Conservation (phyloP, 495 filamentous ascomycete genomes). For the Aspergillus bridgeri region DNA sequence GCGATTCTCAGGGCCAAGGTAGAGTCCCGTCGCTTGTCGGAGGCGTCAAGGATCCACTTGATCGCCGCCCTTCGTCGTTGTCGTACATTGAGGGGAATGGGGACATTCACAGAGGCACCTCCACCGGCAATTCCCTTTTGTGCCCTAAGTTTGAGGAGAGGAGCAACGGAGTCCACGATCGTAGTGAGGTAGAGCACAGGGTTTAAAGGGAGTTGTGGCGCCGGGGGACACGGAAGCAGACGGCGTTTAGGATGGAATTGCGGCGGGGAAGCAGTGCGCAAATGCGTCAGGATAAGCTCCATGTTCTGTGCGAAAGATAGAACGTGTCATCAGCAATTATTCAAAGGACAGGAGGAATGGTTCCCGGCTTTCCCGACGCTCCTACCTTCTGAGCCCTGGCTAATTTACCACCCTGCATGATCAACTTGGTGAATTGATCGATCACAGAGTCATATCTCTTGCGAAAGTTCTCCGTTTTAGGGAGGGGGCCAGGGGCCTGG, state of each 20-base stretch:
- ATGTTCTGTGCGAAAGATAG: slow-evolving; percentile 60
- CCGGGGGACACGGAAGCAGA: slow-evolving; percentile 69
- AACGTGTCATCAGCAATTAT: background rate
- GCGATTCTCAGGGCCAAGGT: slow-evolving; percentile 76
- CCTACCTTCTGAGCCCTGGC: slow-evolving; percentile 76
- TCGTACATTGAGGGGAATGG: slow-evolving; percentile 66
- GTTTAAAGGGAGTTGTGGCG: slow-evolving; percentile 70
- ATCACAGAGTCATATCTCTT: slow-evolving; percentile 79
- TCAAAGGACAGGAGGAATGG: too few species aligned
- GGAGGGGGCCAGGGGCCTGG: slow-evolving; percentile 62
- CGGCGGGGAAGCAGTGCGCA: slow-evolving; percentile 80
- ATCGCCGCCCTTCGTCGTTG: slow-evolving; percentile 77
- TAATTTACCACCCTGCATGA: slow-evolving; percentile 89
- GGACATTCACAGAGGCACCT: slow-evolving; percentile 77
- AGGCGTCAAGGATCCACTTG: slow-evolving; percentile 81
- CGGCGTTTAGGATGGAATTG: slow-evolving; percentile 61
- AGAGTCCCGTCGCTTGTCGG: slow-evolving; percentile 63
- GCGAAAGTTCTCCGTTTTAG: slow-evolving; percentile 60
- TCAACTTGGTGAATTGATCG: slow-evolving; percentile 77
- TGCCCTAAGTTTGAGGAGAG: slow-evolving; percentile 71
- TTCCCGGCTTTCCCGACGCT: too few species aligned
- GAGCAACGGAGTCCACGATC: slow-evolving; percentile 95
- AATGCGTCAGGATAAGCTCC: slow-evolving; percentile 75
- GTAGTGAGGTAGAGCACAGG: slow-evolving; percentile 75
- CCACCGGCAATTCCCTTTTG: slow-evolving; percentile 80